phyloP scores from a whole-genome alignment of 169 alveolate genomes.

The Plasmodium inui region DNA sequence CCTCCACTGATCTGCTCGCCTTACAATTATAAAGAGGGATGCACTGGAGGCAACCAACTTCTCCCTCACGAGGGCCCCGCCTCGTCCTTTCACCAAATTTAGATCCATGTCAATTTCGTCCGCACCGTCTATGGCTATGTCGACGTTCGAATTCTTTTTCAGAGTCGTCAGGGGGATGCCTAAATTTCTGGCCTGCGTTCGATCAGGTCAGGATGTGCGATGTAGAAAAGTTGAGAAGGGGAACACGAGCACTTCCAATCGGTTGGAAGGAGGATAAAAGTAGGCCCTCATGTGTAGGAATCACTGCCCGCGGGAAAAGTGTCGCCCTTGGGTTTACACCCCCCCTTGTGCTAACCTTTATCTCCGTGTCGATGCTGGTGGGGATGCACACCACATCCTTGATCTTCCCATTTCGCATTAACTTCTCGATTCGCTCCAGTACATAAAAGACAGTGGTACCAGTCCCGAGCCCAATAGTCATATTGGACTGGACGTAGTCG shows the following conservation, averaged over 20 bases:
- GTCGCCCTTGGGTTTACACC: too few species aligned
- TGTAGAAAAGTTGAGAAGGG: too few species aligned
- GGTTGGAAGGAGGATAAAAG: not conserved
- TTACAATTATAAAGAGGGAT: conserved; percentile 80
- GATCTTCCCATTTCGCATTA: conserved; percentile 77
- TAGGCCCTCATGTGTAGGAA: not conserved
- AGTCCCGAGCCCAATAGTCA: conserved; percentile 89
- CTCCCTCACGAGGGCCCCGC: conserved; percentile 90
- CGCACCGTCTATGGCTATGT: conserved; percentile 89
- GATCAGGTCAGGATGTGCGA: not conserved
- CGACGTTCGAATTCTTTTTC: conserved; percentile 76
- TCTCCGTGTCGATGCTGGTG: conserved; percentile 84
- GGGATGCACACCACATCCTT: conserved; percentile 82
- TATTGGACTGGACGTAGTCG: conserved; percentile 80
- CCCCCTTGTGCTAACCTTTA: conserved; percentile 71
- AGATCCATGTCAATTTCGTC: conserved; percentile 86
- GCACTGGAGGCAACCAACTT: conserved; percentile 85
- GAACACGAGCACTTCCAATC: not conserved
- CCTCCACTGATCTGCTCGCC: not conserved
- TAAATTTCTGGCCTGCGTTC: conserved; percentile 79
- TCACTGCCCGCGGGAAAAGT: not conserved
- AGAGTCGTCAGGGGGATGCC: conserved; percentile 81
- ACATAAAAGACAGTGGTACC: conserved; percentile 88
- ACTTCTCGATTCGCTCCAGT: conserved; percentile 84
- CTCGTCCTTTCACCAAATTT: conserved; percentile 88